phyloP scores from a whole-genome alignment of 2,329 filamentous ascomycete genomes.

The Pseudogymnoascus sp. region DNA sequence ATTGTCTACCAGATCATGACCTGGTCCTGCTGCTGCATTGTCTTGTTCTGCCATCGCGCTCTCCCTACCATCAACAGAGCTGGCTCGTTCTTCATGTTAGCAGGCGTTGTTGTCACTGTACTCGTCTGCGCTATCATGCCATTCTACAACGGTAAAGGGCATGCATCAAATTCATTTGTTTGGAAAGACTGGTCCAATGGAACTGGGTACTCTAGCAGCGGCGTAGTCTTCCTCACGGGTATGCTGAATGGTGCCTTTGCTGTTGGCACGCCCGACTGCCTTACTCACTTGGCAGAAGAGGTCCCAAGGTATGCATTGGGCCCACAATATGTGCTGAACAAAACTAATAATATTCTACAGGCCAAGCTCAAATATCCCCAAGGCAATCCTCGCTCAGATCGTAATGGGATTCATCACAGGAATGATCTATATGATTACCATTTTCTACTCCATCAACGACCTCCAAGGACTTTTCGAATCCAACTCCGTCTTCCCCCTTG shows the following conservation, averaged over 20 bases:
- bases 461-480: constrained; percentile 45
- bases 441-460: constrained; percentile 50
- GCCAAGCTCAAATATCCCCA: constrained; percentile 45
- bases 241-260: constrained; percentile 63
- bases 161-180: constrained; percentile 35
- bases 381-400: constrained; percentile 44
- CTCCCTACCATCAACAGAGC: constrained; percentile 47
- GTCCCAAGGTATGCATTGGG: constrained; percentile 36
- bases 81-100: constrained; percentile 45
- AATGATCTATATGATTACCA: constrained; percentile 43
- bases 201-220: constrained; percentile 40
- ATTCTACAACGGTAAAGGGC: constrained; percentile 33
- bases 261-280: constrained; percentile 58
- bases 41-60: constrained; percentile 47
- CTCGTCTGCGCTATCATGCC: constrained; percentile 51
- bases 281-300: constrained; percentile 58
- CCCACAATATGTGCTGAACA: neutral
- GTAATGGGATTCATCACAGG: constrained; percentile 44
- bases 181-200: constrained; percentile 40
- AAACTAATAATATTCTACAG: constrained; percentile 17
- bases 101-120: constrained; percentile 47
- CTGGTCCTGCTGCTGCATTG: constrained; percentile 38
- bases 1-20: constrained; percentile 40
- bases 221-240: constrained; percentile 51
- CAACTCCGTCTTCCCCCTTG: constrained; percentile 51